Evolutionary conservation across 148 eudicot genomes (phyloP), one percentile per base, ranked within the genome.

Genomic region (Rhododendron mucronatum): DNA sequence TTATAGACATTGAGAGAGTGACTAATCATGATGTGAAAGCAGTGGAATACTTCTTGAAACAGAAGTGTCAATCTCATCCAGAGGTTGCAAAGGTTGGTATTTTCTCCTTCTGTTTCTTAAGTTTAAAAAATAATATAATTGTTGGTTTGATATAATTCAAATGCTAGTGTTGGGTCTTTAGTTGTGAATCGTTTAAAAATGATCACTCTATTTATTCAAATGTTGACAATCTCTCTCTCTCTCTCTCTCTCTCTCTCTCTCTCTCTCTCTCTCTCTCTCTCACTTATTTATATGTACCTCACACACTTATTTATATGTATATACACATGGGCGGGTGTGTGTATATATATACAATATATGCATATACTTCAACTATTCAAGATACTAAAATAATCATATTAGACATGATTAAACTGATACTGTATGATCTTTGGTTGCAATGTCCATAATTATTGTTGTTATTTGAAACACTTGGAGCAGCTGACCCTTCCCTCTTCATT

Each of bases 21-120:
- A 96, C 99, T 11, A 96, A 96, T 88, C 99, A 96, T 88, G 99
- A 96, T 83, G 99, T 96, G 86, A 96, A 96, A 88, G 99, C 98
- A 30, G 96, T 96, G 59, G 99, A 95, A 80, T 96, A 96, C 89
- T 95, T 96, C 88, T 86, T 96, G 87, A 96, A 96, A 90, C 91
- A 95, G 81, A 96, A 89, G 84, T 95, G 97, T 86, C 91, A 89
- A 81, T 90, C 97, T 57, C 91, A 95, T 83, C 92, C 95, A 28
- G 97, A 95, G 89, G 90, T 96, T 88, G 87, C 91, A 3, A 92
- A 96, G 99, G 99, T 96, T 50, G 88, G 86, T 61, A 75, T 35
- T 37, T 75, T 20, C 48, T 75, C 26, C 26, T 75, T 20, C 1
- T 39, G 79, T 21, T 33, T 33, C 35, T 33, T 30, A 30, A 30